phyloP scores from a whole-genome alignment of 2,329 filamentous ascomycete species.

The Colletotrichum caudatum region DNA sequence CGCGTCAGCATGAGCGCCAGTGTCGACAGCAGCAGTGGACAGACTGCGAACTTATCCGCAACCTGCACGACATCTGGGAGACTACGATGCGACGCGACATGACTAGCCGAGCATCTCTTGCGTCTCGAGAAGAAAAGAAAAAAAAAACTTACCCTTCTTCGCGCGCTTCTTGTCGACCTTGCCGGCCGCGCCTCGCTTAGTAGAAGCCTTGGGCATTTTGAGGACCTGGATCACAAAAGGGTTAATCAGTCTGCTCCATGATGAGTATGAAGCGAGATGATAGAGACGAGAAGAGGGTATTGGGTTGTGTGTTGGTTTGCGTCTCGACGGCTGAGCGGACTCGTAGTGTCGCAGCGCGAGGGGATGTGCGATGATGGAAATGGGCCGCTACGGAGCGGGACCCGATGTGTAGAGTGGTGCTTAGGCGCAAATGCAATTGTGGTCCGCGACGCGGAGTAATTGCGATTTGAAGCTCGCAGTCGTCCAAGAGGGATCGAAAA shows the following conservation, averaged over 20 bases:
- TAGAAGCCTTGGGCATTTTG: conserved; percentile 71
- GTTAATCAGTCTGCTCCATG: conserved; percentile 45
- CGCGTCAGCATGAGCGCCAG: neutral
- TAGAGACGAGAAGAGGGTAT: conserved; percentile 3
- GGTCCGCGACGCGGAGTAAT: conserved; percentile 48
- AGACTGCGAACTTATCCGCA: neutral
- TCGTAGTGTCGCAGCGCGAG: neutral
- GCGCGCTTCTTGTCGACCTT: conserved; percentile 67
- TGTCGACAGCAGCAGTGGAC: neutral
- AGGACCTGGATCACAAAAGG: conserved; percentile 45
- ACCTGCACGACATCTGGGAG: neutral
- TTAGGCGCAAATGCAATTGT: conserved; percentile 57
- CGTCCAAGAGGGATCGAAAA: conserved; percentile 42
- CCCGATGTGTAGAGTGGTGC: conserved; percentile 7
- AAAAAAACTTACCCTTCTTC: conserved; percentile 68
- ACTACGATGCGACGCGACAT: neutral
- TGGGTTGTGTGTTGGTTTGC: neutral
- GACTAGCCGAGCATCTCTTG: neutral
- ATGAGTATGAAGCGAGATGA: conserved; percentile 13
- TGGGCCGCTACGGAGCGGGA: conserved; percentile 44
- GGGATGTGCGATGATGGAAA: neutral
- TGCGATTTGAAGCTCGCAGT: conserved; percentile 53
- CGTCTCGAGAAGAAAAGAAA: conserved; percentile 21
- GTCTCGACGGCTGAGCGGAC: neutral
- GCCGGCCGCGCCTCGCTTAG: conserved; percentile 63